Conservation (phyloP, 2,329 filamentous ascomycete genomes). For the Ophiostoma quercus region DNA sequence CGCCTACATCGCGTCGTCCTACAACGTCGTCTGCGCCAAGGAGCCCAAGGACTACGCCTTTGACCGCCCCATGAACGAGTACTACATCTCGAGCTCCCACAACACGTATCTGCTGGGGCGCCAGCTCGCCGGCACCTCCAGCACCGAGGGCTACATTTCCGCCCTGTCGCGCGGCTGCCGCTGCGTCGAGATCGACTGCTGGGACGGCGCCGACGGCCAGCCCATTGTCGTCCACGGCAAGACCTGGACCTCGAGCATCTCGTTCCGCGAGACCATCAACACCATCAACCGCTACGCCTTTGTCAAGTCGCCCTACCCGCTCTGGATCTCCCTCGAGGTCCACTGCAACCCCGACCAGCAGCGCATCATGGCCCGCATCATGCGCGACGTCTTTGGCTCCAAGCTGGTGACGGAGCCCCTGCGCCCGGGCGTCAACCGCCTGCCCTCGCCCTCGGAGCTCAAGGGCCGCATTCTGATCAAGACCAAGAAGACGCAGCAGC, state of each 20-base stretch:
- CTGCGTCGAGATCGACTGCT: constrained; percentile 96
- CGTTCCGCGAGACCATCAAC: constrained; percentile 85
- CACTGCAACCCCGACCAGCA: constrained; percentile 85
- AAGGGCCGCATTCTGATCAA: constrained; percentile 84
- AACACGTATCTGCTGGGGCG: constrained; percentile 94
- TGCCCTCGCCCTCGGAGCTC: constrained; percentile 83
- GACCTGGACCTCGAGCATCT: constrained; percentile 80
- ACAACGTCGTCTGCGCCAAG: constrained; percentile 62
- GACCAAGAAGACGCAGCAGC: constrained; percentile 71
- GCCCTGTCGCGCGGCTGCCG: constrained; percentile 84
- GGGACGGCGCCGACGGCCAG: constrained; percentile 84
- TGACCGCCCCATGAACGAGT: constrained; percentile 86
- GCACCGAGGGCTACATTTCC: constrained; percentile 89
- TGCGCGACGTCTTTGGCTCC: constrained; percentile 77
- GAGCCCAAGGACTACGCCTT: constrained; percentile 59
- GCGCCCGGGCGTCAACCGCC: constrained; percentile 58
- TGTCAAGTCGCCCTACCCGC: constrained; percentile 73
- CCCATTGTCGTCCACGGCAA: constrained; percentile 88
- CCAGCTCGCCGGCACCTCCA: constrained; percentile 84
- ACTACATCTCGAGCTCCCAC: constrained; percentile 97
- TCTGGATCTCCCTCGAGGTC: constrained; percentile 93
- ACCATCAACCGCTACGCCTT: constrained; percentile 96
- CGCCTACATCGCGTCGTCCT: constrained; percentile 67
- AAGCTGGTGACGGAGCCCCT: constrained; percentile 72
- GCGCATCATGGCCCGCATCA: constrained; percentile 79